Percentiles rank a stretch among this genome's conserved stretches.
These are phyloP conservation scores for Ascochyta clinopodiicola DNA, from an alignment of 2,329 filamentous ascomycete genomes.

Conservation along the genomic window DNA sequence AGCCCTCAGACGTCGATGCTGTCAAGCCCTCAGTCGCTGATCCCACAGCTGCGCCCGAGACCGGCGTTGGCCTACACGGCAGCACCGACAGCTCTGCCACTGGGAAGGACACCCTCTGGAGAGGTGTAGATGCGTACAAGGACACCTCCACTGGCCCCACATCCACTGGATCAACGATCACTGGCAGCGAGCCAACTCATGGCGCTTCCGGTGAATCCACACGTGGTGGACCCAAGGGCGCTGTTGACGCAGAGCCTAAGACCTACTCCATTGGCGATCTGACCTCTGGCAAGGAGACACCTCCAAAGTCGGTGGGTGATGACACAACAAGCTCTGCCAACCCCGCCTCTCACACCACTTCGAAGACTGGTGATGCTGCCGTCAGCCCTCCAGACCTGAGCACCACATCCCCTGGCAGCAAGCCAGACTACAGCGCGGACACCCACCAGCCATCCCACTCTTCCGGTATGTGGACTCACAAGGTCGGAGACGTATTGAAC, in stretches of 20 bases:
- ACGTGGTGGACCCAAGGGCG: constrained; percentile 9
- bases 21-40: constrained; percentile 55
- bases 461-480: constrained; percentile 33
- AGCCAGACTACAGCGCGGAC: constrained; percentile 15
- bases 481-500: constrained; percentile 24
- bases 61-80: constrained; percentile 41
- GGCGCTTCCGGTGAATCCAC: constrained; percentile 4
- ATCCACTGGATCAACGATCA: constrained; percentile 5
- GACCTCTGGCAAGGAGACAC: constrained; percentile 56
- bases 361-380: constrained; percentile 24
- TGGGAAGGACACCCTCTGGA: constrained; percentile 15
- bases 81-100: background rate
- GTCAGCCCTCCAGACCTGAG: constrained; percentile 15
- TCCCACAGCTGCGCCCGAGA: constrained; percentile 55
- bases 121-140: constrained; percentile 14
- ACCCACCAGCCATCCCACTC: constrained; percentile 12
- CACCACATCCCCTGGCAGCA: constrained; percentile 13
- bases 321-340: constrained; percentile 9
- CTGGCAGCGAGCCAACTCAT: constrained; percentile 3
- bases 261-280: constrained; percentile 16
- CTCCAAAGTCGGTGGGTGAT: constrained; percentile 57
- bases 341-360: constrained; percentile 11
- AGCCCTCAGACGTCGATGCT: constrained; percentile 39
- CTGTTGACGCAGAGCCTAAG: constrained; percentile 11
- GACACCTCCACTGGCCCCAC: constrained; percentile 6